Conservation (phyloP, 2,329 filamentous ascomycete species). For the Diaporthe capsici region DNA sequence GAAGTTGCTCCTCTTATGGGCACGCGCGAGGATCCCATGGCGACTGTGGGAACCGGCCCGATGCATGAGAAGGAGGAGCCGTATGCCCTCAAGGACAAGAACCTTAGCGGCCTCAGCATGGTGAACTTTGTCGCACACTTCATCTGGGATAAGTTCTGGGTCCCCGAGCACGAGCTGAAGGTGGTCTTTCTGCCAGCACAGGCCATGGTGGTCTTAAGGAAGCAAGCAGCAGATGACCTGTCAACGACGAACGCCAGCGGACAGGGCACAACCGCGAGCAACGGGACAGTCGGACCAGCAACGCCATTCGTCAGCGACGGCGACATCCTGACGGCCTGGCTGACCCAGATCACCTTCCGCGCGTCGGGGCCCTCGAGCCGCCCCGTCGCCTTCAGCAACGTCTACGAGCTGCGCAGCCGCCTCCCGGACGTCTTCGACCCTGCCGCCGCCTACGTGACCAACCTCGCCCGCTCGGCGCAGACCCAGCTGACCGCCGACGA, state of each 20-base stretch:
- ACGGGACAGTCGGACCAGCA: constrained; percentile 20
- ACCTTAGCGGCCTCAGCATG: constrained; percentile 48
- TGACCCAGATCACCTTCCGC: constrained; percentile 49
- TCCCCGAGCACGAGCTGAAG: constrained; percentile 51
- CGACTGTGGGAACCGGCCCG: constrained; percentile 42
- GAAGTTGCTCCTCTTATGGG: constrained; percentile 56
- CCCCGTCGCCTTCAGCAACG: constrained; percentile 55
- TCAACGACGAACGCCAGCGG: constrained; percentile 30
- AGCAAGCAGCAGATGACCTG: constrained; percentile 51
- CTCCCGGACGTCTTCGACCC: constrained; percentile 50
- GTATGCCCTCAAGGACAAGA: constrained; percentile 46
- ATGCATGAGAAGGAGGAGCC: constrained; percentile 47
- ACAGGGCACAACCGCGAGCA: constrained; percentile 40
- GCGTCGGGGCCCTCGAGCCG: constrained; percentile 46
- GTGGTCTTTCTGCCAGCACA: constrained; percentile 56
- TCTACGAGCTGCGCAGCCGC: constrained; percentile 54
- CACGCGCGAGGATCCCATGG: constrained; percentile 54
- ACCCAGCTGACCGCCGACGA: constrained; percentile 36
- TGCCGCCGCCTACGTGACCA: constrained; percentile 45
- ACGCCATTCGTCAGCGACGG: constrained; percentile 60
- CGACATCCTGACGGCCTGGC: constrained; percentile 61
- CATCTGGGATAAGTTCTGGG: constrained; percentile 51
- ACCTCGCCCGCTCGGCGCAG: constrained; percentile 38
- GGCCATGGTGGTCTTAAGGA: constrained; percentile 49
- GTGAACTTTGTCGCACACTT: constrained; percentile 53